Evolutionary conservation across 306 rosid genomes (phyloP).

Genomic region (Sindora glabra): DNA sequence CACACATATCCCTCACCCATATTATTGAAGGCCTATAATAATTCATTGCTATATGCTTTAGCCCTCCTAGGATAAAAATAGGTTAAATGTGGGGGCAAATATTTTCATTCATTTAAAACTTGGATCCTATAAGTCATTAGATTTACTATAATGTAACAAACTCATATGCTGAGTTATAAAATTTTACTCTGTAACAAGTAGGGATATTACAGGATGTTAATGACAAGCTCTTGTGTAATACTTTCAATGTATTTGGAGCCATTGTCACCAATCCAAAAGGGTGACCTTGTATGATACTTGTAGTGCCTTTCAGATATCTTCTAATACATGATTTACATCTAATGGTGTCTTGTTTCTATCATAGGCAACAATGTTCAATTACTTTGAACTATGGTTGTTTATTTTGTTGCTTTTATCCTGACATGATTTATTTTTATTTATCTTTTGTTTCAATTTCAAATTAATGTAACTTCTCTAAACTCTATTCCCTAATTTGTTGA

Average conservation of each 20-base stretch:
- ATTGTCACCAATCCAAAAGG: slow-evolving; percentile 97
- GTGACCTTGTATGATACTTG: neutral
- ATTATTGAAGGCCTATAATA: neutral
- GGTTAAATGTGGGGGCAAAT: slow-evolving; percentile 94
- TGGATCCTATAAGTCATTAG: slow-evolving; percentile 70
- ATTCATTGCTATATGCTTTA: slow-evolving; percentile 20
- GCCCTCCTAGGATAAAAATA: slow-evolving; percentile 98
- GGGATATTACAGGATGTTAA: slow-evolving; percentile 74
- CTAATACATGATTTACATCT: no score
- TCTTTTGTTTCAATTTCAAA: neutral
- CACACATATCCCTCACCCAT: neutral
- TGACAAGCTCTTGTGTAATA: slow-evolving; percentile 90
- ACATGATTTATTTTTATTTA: neutral
- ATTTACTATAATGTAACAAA: neutral
- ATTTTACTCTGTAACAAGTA: neutral
- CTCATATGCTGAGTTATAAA: neutral
- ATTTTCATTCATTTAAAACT: slow-evolving; percentile 93
- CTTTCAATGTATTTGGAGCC: slow-evolving; percentile 98
- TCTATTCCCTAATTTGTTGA: neutral
- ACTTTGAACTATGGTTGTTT: no score
- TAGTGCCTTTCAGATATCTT: slow-evolving; percentile 5
- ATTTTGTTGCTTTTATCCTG: neutral
- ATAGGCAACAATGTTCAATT: no score
- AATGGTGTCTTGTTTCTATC: no score
- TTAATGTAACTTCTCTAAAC: neutral